phyloP scores from a whole-genome alignment of 1,284 basidiomycete genomes.

The Filobasidium uniguttulatum region DNA sequence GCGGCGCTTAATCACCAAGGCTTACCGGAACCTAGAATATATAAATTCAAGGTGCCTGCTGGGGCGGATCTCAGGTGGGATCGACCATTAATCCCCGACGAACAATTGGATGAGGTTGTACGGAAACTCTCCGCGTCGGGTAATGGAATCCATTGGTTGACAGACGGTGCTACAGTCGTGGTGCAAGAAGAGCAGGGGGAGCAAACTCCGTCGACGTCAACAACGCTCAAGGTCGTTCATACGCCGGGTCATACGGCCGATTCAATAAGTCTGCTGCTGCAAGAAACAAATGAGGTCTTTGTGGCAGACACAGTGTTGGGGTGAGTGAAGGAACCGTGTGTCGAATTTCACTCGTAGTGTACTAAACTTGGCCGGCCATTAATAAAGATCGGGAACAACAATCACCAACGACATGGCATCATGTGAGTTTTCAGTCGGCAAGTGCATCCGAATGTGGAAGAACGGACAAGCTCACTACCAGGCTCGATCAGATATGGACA shows the following conservation, averaged over 20 bases:
- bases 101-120: not conserved
- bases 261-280: conserved; percentile 3
- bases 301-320: conserved; percentile 8
- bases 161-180: not conserved
- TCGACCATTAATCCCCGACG: not conserved
- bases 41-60: conserved; percentile 5
- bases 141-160: conserved; percentile 3
- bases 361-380: not conserved
- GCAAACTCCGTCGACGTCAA: not conserved
- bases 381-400: conserved; percentile 5
- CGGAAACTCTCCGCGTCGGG: not conserved
- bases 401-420: conserved; percentile 8
- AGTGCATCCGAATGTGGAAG: no score
- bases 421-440: no score
- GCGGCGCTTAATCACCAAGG: not conserved
- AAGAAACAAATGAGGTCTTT: conserved; percentile 8
- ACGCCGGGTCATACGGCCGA: conserved; percentile 12
- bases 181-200: not conserved
- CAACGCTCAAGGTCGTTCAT: conserved; percentile 1
- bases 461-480: no score
- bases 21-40: conserved; percentile 2
- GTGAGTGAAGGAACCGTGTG: not conserved
- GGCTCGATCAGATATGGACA: conserved; percentile 8
- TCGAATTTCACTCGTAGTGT: not conserved
- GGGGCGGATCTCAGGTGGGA: not conserved